These are phyloP conservation scores for Suillus clintonianus DNA, from an alignment of 768 basidiomycete species.

Conservation along the genomic window DNA sequence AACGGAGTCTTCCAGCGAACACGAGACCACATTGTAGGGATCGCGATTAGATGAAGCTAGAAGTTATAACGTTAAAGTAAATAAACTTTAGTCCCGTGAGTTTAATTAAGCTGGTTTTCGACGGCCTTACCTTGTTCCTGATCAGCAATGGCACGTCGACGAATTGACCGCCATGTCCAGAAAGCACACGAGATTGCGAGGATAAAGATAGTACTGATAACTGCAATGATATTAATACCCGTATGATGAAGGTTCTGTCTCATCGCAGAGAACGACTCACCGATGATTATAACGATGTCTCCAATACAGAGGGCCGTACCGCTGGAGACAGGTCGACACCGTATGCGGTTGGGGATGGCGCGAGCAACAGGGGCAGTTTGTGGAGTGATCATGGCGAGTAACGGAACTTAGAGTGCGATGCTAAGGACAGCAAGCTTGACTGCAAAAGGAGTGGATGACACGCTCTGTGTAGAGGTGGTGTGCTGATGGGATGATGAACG, in stretches of 20 bases:
- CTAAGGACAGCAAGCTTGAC: not conserved
- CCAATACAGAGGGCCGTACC: slow-evolving; percentile 21
- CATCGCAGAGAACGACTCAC: slow-evolving; percentile 8
- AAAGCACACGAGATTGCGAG: not conserved
- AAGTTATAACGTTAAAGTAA: not conserved
- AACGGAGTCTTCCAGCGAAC: not conserved
- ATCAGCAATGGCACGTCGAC: not conserved
- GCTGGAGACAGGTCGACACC: slow-evolving; percentile 14
- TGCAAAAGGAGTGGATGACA: slow-evolving; percentile 3
- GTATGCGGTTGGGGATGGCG: not conserved
- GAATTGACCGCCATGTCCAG: not conserved
- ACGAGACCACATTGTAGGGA: slow-evolving; percentile 4
- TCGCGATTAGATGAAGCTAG: slow-evolving; percentile 1
- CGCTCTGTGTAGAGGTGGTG: not conserved
- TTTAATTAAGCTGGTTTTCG: not conserved
- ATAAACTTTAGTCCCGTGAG: not conserved
- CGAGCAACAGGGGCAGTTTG: not conserved
- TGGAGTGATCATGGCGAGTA: not conserved
- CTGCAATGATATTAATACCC: not conserved
- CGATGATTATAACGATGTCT: slow-evolving; percentile 23
- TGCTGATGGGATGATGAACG: not conserved
- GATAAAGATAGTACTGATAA: not conserved
- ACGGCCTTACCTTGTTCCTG: not conserved
- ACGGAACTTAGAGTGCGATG: not conserved
- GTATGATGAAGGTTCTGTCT: not conserved